Evolutionary conservation across 73 alveolate species (phyloP).

Genomic region (Tetrahymena thermophila): DNA sequence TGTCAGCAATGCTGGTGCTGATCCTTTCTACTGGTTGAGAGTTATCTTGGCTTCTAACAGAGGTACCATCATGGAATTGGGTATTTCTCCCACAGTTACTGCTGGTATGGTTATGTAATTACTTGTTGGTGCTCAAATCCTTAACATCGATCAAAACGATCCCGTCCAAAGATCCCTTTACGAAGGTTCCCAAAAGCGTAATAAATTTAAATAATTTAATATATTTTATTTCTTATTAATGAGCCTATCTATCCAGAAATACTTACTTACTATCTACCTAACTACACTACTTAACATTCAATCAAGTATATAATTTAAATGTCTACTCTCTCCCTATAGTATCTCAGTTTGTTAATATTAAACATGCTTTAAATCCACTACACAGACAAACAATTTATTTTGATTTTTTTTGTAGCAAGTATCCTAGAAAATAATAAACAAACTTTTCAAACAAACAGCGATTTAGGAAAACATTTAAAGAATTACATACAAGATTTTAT

Average conservation of each 20-base stretch:
- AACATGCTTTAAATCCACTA: background rate
- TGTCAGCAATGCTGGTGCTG: conserved; percentile 82
- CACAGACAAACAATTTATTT: too few species aligned
- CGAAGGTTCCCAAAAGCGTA: conserved; percentile 90
- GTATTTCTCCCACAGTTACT: conserved; percentile 99
- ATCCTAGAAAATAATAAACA: background rate
- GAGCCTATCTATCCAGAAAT: conserved; percentile 52
- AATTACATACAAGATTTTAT: background rate
- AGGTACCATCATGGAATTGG: conserved; percentile 99
- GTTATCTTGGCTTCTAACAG: conserved; percentile 99
- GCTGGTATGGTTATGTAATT: conserved; percentile 99
- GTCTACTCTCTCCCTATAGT: background rate
- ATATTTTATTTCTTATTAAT: background rate
- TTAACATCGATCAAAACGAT: conserved; percentile 93
- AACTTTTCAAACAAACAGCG: background rate
- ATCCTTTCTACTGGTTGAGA: conserved; percentile 99
- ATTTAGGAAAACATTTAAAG: background rate
- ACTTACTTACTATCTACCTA: conserved; percentile 30
- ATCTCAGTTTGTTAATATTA: too few species aligned
- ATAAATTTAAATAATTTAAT: background rate
- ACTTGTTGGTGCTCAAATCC: conserved; percentile 96
- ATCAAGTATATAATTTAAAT: background rate
- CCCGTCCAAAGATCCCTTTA: conserved; percentile 94
- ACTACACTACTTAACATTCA: background rate
- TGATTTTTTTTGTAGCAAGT: background rate